These are phyloP conservation scores for Xylariaceae sp. DNA, from an alignment of 2,329 filamentous ascomycete genomes.

Conservation along the genomic window DNA sequence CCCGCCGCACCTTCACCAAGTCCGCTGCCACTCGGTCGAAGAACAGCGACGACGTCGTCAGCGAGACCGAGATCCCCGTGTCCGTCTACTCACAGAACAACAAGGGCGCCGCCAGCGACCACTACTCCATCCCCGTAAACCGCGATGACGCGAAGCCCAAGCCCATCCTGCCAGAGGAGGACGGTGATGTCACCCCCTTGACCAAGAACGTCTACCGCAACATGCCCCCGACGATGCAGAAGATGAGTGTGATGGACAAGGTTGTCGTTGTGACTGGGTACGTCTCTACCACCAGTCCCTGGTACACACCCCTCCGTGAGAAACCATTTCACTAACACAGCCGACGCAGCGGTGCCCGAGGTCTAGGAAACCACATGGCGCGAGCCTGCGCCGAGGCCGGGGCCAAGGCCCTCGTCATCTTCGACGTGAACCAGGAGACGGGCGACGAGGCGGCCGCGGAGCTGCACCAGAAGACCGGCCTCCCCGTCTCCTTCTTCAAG, in stretches of 20 bases:
- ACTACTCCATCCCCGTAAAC: slow-evolving; percentile 52
- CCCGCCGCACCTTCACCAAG: slow-evolving; percentile 33
- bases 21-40: slow-evolving; percentile 27
- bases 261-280: slow-evolving; percentile 63
- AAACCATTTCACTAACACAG: slow-evolving; percentile 19
- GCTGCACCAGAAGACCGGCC: slow-evolving; percentile 66
- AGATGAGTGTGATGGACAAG: slow-evolving; percentile 66
- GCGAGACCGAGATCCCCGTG: slow-evolving; percentile 54
- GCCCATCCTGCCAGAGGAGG: slow-evolving; percentile 37
- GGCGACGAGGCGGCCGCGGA: slow-evolving; percentile 66
- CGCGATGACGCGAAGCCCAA: slow-evolving; percentile 38
- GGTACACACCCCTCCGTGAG: background rate
- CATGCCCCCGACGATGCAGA: slow-evolving; percentile 62
- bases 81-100: slow-evolving; percentile 47
- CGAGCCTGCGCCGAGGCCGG: slow-evolving; percentile 73
- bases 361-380: slow-evolving; percentile 76
- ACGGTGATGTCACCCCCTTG: slow-evolving; percentile 48
- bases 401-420: slow-evolving; percentile 67
- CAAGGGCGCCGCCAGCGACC: slow-evolving; percentile 43
- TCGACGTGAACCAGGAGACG: slow-evolving; percentile 72
- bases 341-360: slow-evolving; percentile 57
- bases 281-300: slow-evolving; percentile 39
- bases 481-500: slow-evolving; percentile 73
- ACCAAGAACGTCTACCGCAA: slow-evolving; percentile 48
- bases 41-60: slow-evolving; percentile 47